Evolutionary conservation across 331 rosid genomes (phyloP).

Genomic region (Quercus tomentella): DNA sequence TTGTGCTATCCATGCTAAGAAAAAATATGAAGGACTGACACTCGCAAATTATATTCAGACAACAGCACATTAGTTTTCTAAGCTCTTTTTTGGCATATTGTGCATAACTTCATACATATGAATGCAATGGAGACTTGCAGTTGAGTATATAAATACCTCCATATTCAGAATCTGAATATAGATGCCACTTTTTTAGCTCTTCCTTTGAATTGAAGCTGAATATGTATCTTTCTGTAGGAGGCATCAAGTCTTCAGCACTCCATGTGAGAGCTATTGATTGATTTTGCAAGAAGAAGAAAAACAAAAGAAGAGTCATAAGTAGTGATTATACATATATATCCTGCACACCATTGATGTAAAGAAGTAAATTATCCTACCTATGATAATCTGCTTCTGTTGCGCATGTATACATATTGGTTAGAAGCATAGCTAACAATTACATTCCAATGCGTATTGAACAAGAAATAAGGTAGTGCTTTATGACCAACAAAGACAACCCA

Average conservation of each 20-base stretch:
- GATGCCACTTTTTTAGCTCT: conserved; percentile 80
- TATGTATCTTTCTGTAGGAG: conserved; percentile 73
- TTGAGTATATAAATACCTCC: conserved; percentile 46
- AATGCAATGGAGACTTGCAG: conserved; percentile 1
- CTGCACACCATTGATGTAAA: background rate
- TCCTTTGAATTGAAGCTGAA: conserved; percentile 77
- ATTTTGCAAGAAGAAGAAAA: conserved; percentile 3
- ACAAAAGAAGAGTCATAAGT: background rate
- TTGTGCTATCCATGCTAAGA: background rate
- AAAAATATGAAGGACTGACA: background rate
- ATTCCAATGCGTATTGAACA: background rate
- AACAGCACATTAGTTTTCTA: background rate
- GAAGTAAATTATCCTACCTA: background rate
- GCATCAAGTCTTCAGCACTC: conserved; percentile 75
- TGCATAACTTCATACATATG: background rate
- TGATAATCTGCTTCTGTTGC: background rate
- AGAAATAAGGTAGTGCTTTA: background rate
- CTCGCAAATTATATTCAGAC: background rate
- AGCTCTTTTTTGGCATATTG: background rate
- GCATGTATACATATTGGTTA: background rate
- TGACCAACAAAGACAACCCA: background rate
- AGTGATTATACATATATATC: background rate
- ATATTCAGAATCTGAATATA: conserved; percentile 87
- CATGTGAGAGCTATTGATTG: conserved; percentile 50
- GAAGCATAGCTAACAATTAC: background rate